These are phyloP conservation scores for Globisporangium viniferum DNA, from an alignment of 352 stramenopile genomes.

Conservation along the genomic window DNA sequence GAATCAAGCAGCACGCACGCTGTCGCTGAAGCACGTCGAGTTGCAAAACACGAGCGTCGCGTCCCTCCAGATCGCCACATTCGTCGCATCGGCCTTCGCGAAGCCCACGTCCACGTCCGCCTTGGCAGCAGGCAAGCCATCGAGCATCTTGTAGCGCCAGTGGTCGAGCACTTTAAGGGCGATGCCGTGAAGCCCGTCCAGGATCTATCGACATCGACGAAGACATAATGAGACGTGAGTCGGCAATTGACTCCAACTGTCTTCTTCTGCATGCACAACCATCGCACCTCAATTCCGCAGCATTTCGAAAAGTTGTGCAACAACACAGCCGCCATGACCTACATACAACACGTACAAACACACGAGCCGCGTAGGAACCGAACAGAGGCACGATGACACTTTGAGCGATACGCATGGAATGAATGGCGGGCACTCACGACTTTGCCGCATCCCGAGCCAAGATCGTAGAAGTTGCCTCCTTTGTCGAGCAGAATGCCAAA, in stretches of 20 bases:
- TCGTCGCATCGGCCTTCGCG: constrained; percentile 41
- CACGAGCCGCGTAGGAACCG: not conserved
- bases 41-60: constrained; percentile 67
- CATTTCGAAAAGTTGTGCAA: constrained; percentile 68
- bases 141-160: constrained; percentile 65
- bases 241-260: no score
- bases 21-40: constrained; percentile 69
- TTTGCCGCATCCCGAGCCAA: constrained; percentile 71
- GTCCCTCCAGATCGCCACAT: constrained; percentile 51
- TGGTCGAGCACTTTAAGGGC: constrained; percentile 60
- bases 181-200: constrained; percentile 58
- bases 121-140: constrained; percentile 46
- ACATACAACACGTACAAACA: not conserved
- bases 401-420: not conserved
- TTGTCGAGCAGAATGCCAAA: constrained; percentile 59
- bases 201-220: constrained; percentile 19
- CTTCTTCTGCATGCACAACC: no score
- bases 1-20: constrained; percentile 23
- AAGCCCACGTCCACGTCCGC: constrained; percentile 55
- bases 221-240: no score
- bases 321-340: constrained; percentile 57
- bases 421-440: constrained; percentile 32
- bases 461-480: constrained; percentile 67
- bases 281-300: constrained; percentile 50
- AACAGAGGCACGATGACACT: not conserved